Conservation (phyloP, 495 filamentous ascomycete species). For the Talaromyces ruber region DNA sequence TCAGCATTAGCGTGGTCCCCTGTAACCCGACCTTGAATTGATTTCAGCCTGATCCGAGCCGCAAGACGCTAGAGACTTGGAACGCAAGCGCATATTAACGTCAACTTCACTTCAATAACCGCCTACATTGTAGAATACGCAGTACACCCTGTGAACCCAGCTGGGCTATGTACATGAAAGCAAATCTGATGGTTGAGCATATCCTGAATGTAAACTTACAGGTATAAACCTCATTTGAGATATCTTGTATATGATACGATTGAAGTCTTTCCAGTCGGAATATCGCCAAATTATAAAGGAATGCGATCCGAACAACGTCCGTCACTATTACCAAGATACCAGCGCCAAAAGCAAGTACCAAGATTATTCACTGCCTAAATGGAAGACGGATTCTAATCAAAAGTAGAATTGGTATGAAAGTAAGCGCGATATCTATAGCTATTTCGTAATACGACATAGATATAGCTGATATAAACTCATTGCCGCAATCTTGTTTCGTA, state of each 20-base stretch:
- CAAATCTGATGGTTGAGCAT: background rate
- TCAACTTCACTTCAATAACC: slow-evolving; percentile 83
- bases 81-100: slow-evolving; percentile 80
- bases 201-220: slow-evolving; percentile 28
- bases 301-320: slow-evolving; percentile 83
- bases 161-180: background rate
- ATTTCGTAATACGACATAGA: slow-evolving; percentile 62
- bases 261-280: slow-evolving; percentile 11
- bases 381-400: slow-evolving; percentile 65
- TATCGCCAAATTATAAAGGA: slow-evolving; percentile 66
- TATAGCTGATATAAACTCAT: slow-evolving; percentile 58
- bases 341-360: slow-evolving; percentile 58
- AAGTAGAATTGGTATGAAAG: slow-evolving; percentile 65
- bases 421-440: slow-evolving; percentile 57
- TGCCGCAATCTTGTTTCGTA: slow-evolving; percentile 38
- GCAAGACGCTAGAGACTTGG: slow-evolving; percentile 83
- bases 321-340: slow-evolving; percentile 65
- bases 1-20: slow-evolving; percentile 35
- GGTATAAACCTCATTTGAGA: slow-evolving; percentile 37
- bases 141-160: slow-evolving; percentile 47
- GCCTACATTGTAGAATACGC: slow-evolving; percentile 88
- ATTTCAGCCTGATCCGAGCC: slow-evolving; percentile 43
- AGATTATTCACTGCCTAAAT: slow-evolving; percentile 58
- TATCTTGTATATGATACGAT: background rate
- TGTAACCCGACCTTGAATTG: slow-evolving; percentile 52